These are phyloP conservation scores for Pythium utonaiense DNA, from an alignment of 352 stramenopile species.

Conservation along the genomic window DNA sequence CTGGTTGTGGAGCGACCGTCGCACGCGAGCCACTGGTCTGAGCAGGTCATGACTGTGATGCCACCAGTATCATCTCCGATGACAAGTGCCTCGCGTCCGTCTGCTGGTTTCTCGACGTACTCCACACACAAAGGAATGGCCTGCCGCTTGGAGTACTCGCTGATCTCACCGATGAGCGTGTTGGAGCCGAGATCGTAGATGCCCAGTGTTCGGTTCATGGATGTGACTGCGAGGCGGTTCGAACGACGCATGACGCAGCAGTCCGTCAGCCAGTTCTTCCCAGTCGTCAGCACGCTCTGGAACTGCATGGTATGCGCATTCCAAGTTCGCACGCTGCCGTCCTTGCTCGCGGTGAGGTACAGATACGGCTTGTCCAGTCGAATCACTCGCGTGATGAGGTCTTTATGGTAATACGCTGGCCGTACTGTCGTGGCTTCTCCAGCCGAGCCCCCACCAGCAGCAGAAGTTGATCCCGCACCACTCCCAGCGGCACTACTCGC, in stretches of 20 bases:
- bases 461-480: not conserved
- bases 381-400: conserved; percentile 67
- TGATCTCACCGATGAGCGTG: conserved; percentile 67
- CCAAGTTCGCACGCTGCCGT: conserved; percentile 72
- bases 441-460: not conserved
- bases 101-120: conserved; percentile 73
- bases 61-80: conserved; percentile 73
- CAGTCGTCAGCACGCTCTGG: conserved; percentile 56
- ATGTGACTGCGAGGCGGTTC: conserved; percentile 74
- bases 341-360: conserved; percentile 73
- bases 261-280: conserved; percentile 78
- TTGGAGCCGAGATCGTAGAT: conserved; percentile 75
- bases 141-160: conserved; percentile 74
- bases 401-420: conserved; percentile 54
- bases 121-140: conserved; percentile 76
- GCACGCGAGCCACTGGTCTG: conserved; percentile 60
- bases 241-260: conserved; percentile 76
- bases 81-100: conserved; percentile 69
- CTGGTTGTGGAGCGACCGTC: conserved; percentile 50
- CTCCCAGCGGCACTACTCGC: not conserved
- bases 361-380: conserved; percentile 62
- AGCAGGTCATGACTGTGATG: conserved; percentile 73
- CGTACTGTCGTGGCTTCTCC: conserved; percentile 17
- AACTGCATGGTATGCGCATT: conserved; percentile 63
- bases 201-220: conserved; percentile 70